These are phyloP conservation scores for Alternaria alternata DNA, from an alignment of 2,329 filamentous ascomycete species.

Conservation along the genomic window DNA sequence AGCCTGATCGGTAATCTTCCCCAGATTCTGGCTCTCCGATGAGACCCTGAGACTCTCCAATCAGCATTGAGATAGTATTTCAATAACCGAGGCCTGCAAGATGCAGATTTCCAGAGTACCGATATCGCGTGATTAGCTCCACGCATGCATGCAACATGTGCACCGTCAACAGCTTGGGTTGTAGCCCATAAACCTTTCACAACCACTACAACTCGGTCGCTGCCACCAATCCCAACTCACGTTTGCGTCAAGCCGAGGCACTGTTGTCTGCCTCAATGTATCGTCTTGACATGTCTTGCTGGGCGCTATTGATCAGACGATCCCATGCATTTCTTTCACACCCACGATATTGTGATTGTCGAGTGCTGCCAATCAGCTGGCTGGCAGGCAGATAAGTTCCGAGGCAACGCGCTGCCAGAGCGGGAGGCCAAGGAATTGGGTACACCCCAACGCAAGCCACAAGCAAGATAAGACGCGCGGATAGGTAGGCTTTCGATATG, in stretches of 20 bases:
- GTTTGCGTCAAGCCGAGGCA: constrained; percentile 3
- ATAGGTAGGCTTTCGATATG: background rate
- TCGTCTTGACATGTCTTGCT: background rate
- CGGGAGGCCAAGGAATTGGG: constrained; percentile 3
- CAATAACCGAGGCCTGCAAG: constrained; percentile 3
- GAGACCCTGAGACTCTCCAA: background rate
- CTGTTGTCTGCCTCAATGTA: background rate
- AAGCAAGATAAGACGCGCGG: background rate
- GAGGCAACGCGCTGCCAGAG: constrained; percentile 9
- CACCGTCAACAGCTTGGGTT: background rate
- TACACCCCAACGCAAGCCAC: constrained; percentile 11
- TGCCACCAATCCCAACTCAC: background rate
- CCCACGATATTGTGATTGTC: background rate
- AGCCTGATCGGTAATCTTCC: constrained; percentile 7
- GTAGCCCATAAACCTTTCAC: background rate
- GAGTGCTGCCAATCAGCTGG: constrained; percentile 8
- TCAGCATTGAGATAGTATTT: background rate
- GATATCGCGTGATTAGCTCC: background rate
- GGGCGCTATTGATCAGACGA: background rate
- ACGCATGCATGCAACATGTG: background rate
- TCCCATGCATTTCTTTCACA: background rate
- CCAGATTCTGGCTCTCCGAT: background rate
- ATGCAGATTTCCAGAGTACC: background rate
- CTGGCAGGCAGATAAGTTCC: constrained; percentile 8
- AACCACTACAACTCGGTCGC: background rate